These are phyloP conservation scores for Eustoma russellianum DNA, from an alignment of 257 asterid genomes.

Conservation along the genomic window DNA sequence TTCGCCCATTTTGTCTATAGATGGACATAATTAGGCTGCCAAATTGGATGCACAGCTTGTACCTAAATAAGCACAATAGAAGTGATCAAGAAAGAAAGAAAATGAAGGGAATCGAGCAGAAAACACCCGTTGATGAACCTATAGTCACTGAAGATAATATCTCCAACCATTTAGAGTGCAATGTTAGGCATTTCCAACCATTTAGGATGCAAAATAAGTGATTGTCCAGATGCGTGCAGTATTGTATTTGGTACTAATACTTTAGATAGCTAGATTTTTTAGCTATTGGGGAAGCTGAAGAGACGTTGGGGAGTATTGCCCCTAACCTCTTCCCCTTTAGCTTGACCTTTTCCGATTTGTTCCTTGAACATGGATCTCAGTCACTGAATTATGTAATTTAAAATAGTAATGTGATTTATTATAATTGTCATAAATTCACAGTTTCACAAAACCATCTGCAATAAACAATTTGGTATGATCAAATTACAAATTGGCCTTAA, in stretches of 20 bases:
- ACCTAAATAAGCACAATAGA: conserved; percentile 1
- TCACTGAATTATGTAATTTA: too few species aligned
- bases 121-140: conserved; percentile 5
- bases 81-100: not conserved
- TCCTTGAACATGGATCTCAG: too few species aligned
- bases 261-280: conserved; percentile 19
- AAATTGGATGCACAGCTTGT: not conserved
- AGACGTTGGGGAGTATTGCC: conserved; percentile 19
- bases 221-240: conserved; percentile 8
- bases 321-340: conserved; percentile 34
- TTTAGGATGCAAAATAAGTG: conserved; percentile 21
- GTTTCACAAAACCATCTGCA: too few species aligned
- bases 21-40: conserved; percentile 7
- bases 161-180: conserved; percentile 7
- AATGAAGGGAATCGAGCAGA: not conserved
- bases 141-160: not conserved
- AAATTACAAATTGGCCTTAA: too few species aligned
- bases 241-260: not conserved
- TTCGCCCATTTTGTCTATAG: conserved; percentile 15
- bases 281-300: conserved; percentile 25
- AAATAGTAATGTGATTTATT: too few species aligned
- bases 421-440: too few species aligned
- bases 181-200: conserved; percentile 3
- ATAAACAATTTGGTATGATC: too few species aligned
- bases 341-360: too few species aligned